Percentiles rank a stretch among this genome's conserved stretches.
Conservation (phyloP, 257 asterid species). For the Lithospermum erythrorhizon region DNA sequence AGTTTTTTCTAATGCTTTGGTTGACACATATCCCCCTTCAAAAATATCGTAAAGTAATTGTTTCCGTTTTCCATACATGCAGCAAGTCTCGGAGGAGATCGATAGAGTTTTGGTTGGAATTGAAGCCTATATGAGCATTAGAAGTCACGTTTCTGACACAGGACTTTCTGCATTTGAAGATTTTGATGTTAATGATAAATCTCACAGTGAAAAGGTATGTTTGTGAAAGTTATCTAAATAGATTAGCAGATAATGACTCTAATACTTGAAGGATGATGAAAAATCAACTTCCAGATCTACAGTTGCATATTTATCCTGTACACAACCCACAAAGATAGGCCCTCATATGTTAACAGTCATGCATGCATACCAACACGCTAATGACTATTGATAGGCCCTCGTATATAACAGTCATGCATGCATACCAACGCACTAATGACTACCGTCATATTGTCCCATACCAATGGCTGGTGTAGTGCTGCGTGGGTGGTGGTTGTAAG, state of each 20-base stretch:
- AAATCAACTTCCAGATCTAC: neutral
- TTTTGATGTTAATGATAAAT: constrained; percentile 41
- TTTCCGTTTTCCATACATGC: constrained; percentile 18
- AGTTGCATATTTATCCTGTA: neutral
- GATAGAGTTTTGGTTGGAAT: constrained; percentile 90
- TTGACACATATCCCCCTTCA: neutral
- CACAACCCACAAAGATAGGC: neutral
- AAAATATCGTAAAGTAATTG: constrained; percentile 13
- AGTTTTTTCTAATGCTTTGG: neutral
- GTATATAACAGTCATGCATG: too few relatives aligned
- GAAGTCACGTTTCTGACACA: constrained; percentile 67
- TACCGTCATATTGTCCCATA: neutral
- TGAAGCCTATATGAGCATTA: constrained; percentile 90
- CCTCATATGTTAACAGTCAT: neutral
- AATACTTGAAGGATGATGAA: neutral
- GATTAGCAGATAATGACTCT: neutral
- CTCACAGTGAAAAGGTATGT: constrained; percentile 54
- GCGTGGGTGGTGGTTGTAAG: neutral
- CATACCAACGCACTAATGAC: too few relatives aligned
- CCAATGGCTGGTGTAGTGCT: too few relatives aligned
- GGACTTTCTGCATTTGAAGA: constrained; percentile 65
- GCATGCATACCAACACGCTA: neutral
- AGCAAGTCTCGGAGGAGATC: constrained; percentile 99
- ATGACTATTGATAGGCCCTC: neutral
- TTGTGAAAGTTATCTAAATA: neutral